Conservation (phyloP, 2,329 filamentous ascomycete genomes). For the Neoscytalidium dimidiatum region DNA sequence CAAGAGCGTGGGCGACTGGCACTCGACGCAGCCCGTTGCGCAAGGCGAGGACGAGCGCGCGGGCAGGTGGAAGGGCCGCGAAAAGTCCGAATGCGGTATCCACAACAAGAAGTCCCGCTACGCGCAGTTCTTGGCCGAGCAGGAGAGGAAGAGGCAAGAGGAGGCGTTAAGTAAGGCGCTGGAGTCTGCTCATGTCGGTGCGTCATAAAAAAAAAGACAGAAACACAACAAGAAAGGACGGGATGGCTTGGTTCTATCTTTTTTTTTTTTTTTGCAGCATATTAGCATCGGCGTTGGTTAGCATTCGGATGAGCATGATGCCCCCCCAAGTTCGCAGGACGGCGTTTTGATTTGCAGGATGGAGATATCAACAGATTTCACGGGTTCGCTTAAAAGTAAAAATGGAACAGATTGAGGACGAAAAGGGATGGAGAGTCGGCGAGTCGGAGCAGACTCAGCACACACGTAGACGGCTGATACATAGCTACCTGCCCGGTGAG, state of each 20-base stretch:
- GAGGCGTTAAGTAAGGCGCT: conserved; percentile 20
- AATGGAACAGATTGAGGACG: neutral
- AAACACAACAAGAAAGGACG: no score
- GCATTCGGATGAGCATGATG: conserved; percentile 19
- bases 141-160: conserved; percentile 62
- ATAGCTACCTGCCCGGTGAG: neutral
- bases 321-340: conserved; percentile 3
- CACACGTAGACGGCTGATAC: neutral
- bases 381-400: neutral
- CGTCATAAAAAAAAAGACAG: conserved; percentile 6
- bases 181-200: conserved; percentile 16
- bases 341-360: conserved; percentile 16
- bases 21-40: conserved; percentile 86
- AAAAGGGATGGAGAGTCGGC: neutral
- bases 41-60: conserved; percentile 95
- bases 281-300: conserved; percentile 35
- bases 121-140: conserved; percentile 76
- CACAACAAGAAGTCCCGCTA: conserved; percentile 98
- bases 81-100: conserved; percentile 97
- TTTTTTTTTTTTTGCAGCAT: conserved; percentile 22
- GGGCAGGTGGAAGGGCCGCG: conserved; percentile 93
- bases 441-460: neutral
- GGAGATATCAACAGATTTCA: conserved; percentile 15
- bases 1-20: conserved; percentile 98
- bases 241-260: neutral